Evolutionary conservation across 2,329 filamentous ascomycete species (phyloP).

Genomic region (Fusarium coicis): DNA sequence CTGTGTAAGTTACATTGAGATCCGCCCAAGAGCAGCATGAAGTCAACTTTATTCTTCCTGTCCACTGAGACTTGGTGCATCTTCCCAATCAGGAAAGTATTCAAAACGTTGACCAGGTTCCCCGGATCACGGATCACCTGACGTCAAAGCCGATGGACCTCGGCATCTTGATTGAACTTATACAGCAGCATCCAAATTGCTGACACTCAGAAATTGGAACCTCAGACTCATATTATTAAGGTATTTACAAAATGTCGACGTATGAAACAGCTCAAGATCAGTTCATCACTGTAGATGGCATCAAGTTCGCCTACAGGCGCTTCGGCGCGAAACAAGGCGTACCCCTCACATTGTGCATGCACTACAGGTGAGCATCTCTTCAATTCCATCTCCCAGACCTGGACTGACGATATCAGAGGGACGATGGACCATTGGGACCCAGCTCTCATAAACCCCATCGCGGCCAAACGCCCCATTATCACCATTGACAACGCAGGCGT

Average conservation of each 20-base stretch:
- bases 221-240: neutral
- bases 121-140: constrained; percentile 18
- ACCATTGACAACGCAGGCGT: constrained; percentile 61
- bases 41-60: neutral
- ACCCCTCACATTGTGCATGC: constrained; percentile 48
- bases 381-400: neutral
- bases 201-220: neutral
- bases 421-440: constrained; percentile 57
- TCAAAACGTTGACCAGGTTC: constrained; percentile 2
- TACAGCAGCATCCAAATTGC: neutral
- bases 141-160: constrained; percentile 30
- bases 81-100: constrained; percentile 9
- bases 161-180: constrained; percentile 10
- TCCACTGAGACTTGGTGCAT: neutral
- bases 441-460: constrained; percentile 57
- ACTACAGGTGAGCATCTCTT: constrained; percentile 46
- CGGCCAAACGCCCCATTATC: constrained; percentile 54
- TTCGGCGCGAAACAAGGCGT: constrained; percentile 45
- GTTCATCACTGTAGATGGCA: constrained; percentile 46
- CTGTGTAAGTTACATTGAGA: neutral
- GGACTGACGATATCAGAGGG: constrained; percentile 38
- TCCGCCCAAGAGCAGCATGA: neutral
- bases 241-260: constrained; percentile 44
- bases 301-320: constrained; percentile 48
- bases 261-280: constrained; percentile 45